phyloP scores from a whole-genome alignment of 371 early-diverging fungal genomes.

The Haplosporangium sp. region DNA sequence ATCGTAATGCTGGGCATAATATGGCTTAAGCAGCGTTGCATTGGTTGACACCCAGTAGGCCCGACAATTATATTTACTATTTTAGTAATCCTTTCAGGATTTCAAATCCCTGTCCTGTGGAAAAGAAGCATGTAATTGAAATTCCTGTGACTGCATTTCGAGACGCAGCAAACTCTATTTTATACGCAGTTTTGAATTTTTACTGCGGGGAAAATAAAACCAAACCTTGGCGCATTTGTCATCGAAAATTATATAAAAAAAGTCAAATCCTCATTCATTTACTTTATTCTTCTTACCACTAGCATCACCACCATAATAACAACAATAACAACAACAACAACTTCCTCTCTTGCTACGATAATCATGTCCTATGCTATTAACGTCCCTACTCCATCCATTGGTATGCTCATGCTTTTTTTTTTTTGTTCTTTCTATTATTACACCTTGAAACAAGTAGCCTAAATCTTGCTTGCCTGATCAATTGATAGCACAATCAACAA shows the following conservation, averaged over 20 bases:
- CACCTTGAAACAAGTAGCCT: not conserved
- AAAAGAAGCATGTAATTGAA: too few relatives aligned
- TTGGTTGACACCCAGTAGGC: too few relatives aligned
- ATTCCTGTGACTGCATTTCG: not conserved
- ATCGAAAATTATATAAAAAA: not conserved
- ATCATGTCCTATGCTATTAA: conserved; percentile 36
- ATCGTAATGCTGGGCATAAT: too few relatives aligned
- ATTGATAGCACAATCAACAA: conserved; percentile 45
- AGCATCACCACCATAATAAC: not conserved
- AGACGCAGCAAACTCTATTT: conserved; percentile 8
- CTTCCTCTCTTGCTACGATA: not conserved
- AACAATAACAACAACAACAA: not conserved
- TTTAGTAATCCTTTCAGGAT: too few relatives aligned
- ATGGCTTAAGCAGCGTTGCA: too few relatives aligned
- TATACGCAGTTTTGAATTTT: not conserved
- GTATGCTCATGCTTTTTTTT: conserved; percentile 10
- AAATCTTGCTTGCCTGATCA: not conserved
- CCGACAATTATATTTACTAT: too few relatives aligned
- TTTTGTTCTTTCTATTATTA: not conserved
- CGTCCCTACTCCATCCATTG: conserved; percentile 28
- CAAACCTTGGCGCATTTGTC: not conserved
- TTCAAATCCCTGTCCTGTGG: too few relatives aligned
- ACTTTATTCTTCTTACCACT: not conserved
- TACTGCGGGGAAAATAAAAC: conserved; percentile 1
- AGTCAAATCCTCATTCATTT: not conserved